Evolutionary conservation across 2,329 filamentous ascomycete genomes (phyloP), one percentile per base, ranked within the genome.

Genomic region (Penicillium sp.): DNA sequence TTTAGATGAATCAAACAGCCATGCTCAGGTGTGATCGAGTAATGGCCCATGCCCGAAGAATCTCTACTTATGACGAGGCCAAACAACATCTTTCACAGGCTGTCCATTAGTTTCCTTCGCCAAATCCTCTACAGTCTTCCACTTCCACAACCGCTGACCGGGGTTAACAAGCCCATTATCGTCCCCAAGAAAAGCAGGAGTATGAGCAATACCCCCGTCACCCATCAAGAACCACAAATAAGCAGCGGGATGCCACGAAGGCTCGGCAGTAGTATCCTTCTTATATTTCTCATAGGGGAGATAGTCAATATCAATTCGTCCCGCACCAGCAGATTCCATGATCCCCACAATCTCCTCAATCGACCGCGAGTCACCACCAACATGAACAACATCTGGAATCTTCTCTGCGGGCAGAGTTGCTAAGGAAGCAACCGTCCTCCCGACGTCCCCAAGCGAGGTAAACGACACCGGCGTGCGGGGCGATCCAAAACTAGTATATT

Each of bases 181-280:
- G 57, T 67, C 67, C 3, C 68, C 67, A 40, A 70, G 51, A 10
- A 63, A 69, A 9, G 16, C 23, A 13, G 25, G 10, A 15, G 57
- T 57, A 52, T 67, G 61, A 29, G 63, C 50, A 31, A 74, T 70
- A 40, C 67, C 69, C 0, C 66, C 65, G 36, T 73, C 70, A 0
- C 66, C 70, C 69, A 75, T 74, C 56, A 75, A 48, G 44, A 75
- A 75, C 27, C 72, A 60, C 53, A 75, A 31, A 53, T 62, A 73
- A 31, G 50, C 45, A 31, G 66, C 66, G 1, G 72, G 68, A 38
- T 69, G 62, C 34, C 58, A 67, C 1, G 63, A 65, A 3, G 55
- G 15, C n/a, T 55, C 52, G 33, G 47, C 47, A 23, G 67, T 53
- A 4, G 64, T 63, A 38, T 65, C 54, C 19, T 54, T 51, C 57